Percentiles rank a stretch among this genome's conserved stretches.
phyloP scores from a whole-genome alignment of 2,329 filamentous ascomycete species.

The Calonectria montana region DNA sequence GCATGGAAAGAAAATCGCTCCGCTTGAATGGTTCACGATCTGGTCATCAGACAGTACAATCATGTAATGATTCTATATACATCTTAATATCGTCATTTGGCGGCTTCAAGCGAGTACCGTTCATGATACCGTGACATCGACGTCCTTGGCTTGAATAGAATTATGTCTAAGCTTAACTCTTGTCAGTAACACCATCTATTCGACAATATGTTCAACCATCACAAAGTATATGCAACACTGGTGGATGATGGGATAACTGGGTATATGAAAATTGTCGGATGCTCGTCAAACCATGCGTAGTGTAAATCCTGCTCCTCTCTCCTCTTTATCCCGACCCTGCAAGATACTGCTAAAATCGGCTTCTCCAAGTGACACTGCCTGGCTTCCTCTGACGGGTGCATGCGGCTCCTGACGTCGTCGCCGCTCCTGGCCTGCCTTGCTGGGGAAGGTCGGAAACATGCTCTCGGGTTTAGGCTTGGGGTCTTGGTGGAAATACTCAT shows the following conservation, averaged over 20 bases:
- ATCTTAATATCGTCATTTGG: constrained; percentile 36
- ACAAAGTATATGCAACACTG: no score
- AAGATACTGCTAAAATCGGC: constrained; percentile 80
- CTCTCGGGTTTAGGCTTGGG: constrained; percentile 89
- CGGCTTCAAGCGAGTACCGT: constrained; percentile 15
- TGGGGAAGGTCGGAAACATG: constrained; percentile 97
- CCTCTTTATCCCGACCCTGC: constrained; percentile 72
- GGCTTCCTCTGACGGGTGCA: constrained; percentile 84
- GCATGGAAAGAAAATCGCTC: constrained; percentile 19
- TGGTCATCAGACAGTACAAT: constrained; percentile 33
- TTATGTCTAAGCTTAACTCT: neutral
- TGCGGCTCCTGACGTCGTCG: constrained; percentile 79
- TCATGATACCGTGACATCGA: neutral
- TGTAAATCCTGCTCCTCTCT: constrained; percentile 73
- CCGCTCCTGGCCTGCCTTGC: constrained; percentile 92
- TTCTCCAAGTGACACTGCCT: constrained; percentile 66
- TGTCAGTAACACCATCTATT: no score
- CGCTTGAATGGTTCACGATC: constrained; percentile 38
- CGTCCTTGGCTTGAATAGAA: neutral
- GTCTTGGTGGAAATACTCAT: constrained; percentile 89
- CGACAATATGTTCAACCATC: no score
- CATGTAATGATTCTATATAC: constrained; percentile 41
- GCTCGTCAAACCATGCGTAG: constrained; percentile 66
- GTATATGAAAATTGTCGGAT: neutral
- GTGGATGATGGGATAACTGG: neutral